These are phyloP conservation scores for Aspergillus cristatus DNA, from an alignment of 495 filamentous ascomycete genomes.

Conservation along the genomic window DNA sequence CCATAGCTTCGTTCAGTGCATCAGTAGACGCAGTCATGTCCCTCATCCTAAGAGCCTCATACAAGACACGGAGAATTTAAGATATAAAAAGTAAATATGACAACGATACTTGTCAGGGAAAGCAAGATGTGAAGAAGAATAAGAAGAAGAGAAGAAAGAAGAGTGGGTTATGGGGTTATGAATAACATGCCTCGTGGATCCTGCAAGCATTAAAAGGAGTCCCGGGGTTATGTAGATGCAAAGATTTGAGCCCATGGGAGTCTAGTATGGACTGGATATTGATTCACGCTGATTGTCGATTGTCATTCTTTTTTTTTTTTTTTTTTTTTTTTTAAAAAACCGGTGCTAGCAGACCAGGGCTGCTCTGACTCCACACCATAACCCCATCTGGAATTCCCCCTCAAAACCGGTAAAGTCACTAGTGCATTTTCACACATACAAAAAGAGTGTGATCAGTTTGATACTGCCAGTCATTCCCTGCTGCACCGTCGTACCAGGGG, in stretches of 20 bases:
- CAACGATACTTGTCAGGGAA: slow-evolving; percentile 5
- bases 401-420: slow-evolving; percentile 1
- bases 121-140: neutral
- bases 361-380: neutral
- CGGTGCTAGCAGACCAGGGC: neutral
- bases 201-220: slow-evolving; percentile 14
- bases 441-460: slow-evolving; percentile 6
- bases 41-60: slow-evolving; percentile 14
- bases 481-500: slow-evolving; percentile 10
- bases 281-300: neutral
- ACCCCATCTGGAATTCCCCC: slow-evolving; percentile 8
- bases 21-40: slow-evolving; percentile 12
- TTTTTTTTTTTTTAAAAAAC: slow-evolving; percentile 1
- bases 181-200: slow-evolving; percentile 6
- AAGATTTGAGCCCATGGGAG: slow-evolving; percentile 21
- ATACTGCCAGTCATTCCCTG: slow-evolving; percentile 7
- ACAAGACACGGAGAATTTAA: slow-evolving; percentile 7
- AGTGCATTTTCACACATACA: slow-evolving; percentile 6
- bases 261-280: too few relatives aligned
- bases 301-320: slow-evolving; percentile 1
- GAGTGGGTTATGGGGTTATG: slow-evolving; percentile 10
- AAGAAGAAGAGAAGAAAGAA: neutral
- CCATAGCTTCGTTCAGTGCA: slow-evolving; percentile 24
- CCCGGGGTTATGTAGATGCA: slow-evolving; percentile 14
- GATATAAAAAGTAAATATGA: slow-evolving; percentile 6